These are phyloP conservation scores for Colletotrichum aenigma DNA, from an alignment of 2,329 filamentous ascomycete species.

Conservation along the genomic window DNA sequence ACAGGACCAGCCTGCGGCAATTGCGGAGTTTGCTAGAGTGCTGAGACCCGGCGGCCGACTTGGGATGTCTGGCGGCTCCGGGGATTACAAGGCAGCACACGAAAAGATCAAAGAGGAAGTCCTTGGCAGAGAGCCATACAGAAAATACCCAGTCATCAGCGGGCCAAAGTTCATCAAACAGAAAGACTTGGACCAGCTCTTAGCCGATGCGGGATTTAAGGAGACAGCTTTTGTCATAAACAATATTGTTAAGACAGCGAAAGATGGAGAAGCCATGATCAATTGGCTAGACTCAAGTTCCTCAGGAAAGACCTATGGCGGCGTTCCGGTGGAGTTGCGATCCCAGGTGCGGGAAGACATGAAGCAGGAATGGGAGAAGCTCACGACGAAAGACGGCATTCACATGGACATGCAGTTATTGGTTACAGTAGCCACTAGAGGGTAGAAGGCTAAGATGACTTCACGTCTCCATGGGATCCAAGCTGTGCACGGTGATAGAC, in stretches of 20 bases:
- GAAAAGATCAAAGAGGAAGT: neutral
- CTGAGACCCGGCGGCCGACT: neutral
- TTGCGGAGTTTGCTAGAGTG: conserved; percentile 7
- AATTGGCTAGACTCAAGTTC: conserved; percentile 8
- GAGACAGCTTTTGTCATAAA: neutral
- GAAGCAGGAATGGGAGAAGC: neutral
- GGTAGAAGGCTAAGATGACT: neutral
- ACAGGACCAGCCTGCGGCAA: neutral
- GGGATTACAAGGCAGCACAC: neutral
- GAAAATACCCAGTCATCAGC: neutral
- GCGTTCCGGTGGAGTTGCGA: neutral
- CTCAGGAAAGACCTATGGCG: neutral
- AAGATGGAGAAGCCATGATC: neutral
- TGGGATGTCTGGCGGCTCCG: conserved; percentile 2
- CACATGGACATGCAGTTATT: neutral
- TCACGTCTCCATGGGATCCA: neutral
- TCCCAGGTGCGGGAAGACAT: neutral
- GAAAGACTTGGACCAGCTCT: neutral
- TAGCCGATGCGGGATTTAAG: neutral
- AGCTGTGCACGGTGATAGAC: neutral
- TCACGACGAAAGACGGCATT: neutral
- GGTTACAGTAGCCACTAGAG: neutral
- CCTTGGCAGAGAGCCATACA: neutral
- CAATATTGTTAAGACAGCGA: neutral
- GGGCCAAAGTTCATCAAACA: neutral